Evolutionary conservation across 2,329 filamentous ascomycete species (phyloP).

Genomic region (Sporothrix protearum): DNA sequence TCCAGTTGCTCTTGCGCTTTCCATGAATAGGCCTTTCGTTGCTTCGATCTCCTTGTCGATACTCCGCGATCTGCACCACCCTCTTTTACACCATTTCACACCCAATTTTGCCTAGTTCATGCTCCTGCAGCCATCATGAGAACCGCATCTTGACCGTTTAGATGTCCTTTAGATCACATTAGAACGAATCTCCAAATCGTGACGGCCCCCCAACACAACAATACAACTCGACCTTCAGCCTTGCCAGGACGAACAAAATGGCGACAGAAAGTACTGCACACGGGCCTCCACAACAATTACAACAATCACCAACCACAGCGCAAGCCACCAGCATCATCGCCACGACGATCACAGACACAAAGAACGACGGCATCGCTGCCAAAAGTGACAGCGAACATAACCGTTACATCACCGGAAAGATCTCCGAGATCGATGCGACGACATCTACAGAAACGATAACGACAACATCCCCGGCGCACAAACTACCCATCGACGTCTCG

Average conservation of each 20-base stretch:
- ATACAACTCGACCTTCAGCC: background rate
- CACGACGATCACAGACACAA: background rate
- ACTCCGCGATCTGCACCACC: background rate
- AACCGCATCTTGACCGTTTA: background rate
- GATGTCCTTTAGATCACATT: slow-evolving; percentile 5
- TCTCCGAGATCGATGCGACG: background rate
- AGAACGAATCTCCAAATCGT: background rate
- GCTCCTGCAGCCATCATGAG: background rate
- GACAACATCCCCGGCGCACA: background rate
- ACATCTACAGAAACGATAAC: background rate
- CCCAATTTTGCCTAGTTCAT: background rate
- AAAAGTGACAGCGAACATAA: background rate
- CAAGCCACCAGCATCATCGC: background rate
- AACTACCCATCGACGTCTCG: background rate
- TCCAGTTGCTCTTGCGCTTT: background rate
- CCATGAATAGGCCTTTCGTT: background rate
- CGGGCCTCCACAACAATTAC: slow-evolving; percentile 1
- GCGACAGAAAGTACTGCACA: background rate
- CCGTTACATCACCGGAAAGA: background rate
- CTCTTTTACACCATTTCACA: background rate
- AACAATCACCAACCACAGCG: background rate
- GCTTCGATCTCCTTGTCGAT: background rate
- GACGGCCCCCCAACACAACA: background rate
- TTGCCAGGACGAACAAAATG: background rate
- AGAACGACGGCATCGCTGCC: background rate